phyloP scores from a whole-genome alignment of 257 asterid genomes.

The Nicotiana attenuata region DNA sequence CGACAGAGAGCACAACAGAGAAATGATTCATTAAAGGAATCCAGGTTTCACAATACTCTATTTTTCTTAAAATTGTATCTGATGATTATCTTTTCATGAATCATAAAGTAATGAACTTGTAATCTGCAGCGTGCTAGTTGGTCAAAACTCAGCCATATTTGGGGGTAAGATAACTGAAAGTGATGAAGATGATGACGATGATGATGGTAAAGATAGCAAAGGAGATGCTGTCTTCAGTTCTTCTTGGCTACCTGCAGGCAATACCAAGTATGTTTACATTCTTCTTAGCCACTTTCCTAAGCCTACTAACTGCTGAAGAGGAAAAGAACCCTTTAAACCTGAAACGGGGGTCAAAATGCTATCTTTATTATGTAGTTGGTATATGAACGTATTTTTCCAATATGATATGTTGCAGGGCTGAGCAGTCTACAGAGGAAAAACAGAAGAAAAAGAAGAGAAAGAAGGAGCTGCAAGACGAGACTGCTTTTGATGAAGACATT shows the following conservation, averaged over 20 bases:
- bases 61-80: neutral
- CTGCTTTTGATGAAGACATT: conserved; percentile 57
- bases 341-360: neutral
- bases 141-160: conserved; percentile 49
- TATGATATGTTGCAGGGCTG: conserved; percentile 25
- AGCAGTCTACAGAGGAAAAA: conserved; percentile 28
- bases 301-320: neutral
- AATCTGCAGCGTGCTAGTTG: conserved; percentile 52
- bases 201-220: conserved; percentile 37
- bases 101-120: neutral
- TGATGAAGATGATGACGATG: conserved; percentile 37
- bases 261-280: conserved; percentile 39
- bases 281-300: conserved; percentile 4
- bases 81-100: neutral
- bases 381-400: conserved; percentile 7
- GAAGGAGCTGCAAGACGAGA: conserved; percentile 26
- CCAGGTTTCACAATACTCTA: conserved; percentile 45
- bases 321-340: neutral
- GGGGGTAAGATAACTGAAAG: conserved; percentile 37
- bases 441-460: conserved; percentile 34
- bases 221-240: conserved; percentile 34
- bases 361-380: neutral
- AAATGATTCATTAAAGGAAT: conserved; percentile 54
- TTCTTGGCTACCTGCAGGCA: conserved; percentile 41
- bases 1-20: conserved; percentile 68